Evolutionary conservation across 768 basidiomycete species (phyloP), one percentile per base, ranked within the genome.

Genomic region (Leccinum imitatum): DNA sequence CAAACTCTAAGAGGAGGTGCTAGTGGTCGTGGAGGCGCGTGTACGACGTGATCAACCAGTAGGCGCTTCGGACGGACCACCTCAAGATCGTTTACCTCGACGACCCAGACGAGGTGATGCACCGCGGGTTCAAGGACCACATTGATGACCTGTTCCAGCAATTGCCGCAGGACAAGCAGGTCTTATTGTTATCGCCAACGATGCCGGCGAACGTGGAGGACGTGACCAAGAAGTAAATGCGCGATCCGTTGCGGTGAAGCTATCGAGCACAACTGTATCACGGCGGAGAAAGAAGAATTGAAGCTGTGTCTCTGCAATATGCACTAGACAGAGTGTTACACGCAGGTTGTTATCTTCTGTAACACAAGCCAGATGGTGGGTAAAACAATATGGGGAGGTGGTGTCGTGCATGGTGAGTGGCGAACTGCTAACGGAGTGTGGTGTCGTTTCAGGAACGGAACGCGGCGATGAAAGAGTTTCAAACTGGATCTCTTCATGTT

Each of bases 261-360:
- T 89, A 96, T 97, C 84, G 94, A 95, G 80, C 95, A 97, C 76
- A 96, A 96, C 80, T 98, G 95, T 79, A 95, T 98, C 69, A 95
- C 95, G 53, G 95, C 97, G 61, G 96, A 98, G 79, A 98, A 97
- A 82, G 96, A 98, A 79, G 96, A 98, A 69, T 99, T 95, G 95
- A 98, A 98, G 77, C 81, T 98, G 60, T 96, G 98, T 79, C 87
- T 98, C 37, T 97, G 93, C 79, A 96, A 99, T 83, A 84, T 98
- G 54, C 96, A 95, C 81, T 94, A 96, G 80, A 97, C 95, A 54
- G 91, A 98, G 61, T 97, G 95, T 69, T 97, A 98, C 79, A 98
- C 96, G 47, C 96, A 98, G 76, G 95, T 95, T 58, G 96, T 98
- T 79, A 98, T 98, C 77, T 99, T 98, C 84, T 98, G 96, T 82